phyloP scores from a whole-genome alignment of 2,329 filamentous ascomycete species.

The Cladobotryum protrusum region DNA sequence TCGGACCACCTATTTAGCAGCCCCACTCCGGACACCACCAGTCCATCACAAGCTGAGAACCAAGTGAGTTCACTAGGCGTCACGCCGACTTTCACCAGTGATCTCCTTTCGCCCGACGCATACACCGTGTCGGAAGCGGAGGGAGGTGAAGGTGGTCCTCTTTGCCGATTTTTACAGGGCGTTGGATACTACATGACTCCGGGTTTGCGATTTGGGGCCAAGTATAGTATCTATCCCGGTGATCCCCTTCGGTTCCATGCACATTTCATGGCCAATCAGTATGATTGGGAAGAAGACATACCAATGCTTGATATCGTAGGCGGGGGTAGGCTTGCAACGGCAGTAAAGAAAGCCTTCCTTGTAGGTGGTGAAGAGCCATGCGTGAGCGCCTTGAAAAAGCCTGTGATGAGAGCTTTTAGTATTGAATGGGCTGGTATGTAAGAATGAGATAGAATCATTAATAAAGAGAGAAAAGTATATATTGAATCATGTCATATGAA shows the following conservation, averaged over 20 bases:
- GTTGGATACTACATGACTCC: conserved; percentile 83
- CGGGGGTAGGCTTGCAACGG: conserved; percentile 81
- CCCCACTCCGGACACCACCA: background rate
- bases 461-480: conserved; percentile 17
- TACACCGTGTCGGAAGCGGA: conserved; percentile 11
- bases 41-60: conserved; percentile 1
- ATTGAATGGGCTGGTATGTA: conserved; percentile 95
- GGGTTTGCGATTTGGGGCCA: conserved; percentile 86
- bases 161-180: conserved; percentile 75
- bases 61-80: conserved; percentile 22
- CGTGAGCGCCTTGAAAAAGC: conserved; percentile 26
- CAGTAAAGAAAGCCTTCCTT: conserved; percentile 92
- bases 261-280: conserved; percentile 81
- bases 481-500: conserved; percentile 9
- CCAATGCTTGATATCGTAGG: conserved; percentile 78
- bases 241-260: conserved; percentile 93
- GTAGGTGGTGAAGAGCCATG: conserved; percentile 61
- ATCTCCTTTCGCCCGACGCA: conserved; percentile 20
- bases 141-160: conserved; percentile 36
- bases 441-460: background rate
- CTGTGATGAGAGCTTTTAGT: conserved; percentile 64
- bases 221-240: conserved; percentile 92
- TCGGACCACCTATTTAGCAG: background rate
- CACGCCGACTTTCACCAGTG: conserved; percentile 31
- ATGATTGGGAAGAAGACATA: conserved; percentile 83